Percentiles rank a stretch among this genome's conserved stretches.
Evolutionary conservation across 768 basidiomycete species (phyloP).

Genomic region (Pseudohyphozyma bogoriensis): DNA sequence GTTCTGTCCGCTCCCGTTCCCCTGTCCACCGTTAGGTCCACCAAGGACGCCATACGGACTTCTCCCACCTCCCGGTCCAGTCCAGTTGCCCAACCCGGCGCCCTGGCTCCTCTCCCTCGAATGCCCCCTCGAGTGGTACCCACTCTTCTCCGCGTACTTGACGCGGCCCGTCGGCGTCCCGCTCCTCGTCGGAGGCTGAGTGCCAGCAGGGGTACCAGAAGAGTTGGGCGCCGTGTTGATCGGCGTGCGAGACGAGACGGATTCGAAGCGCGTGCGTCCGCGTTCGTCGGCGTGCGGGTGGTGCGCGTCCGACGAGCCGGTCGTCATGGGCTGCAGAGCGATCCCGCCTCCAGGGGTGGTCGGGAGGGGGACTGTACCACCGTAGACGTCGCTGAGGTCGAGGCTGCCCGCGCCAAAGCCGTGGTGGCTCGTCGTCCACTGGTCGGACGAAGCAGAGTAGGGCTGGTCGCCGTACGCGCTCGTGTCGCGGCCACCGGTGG

Average conservation of each 20-base stretch:
- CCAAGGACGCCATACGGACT: slow-evolving; percentile 24
- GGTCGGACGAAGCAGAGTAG: background rate
- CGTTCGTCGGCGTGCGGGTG: slow-evolving; percentile 2
- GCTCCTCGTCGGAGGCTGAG: too few relatives aligned
- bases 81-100: slow-evolving; percentile 22
- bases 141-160: background rate
- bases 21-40: background rate
- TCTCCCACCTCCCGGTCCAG: slow-evolving; percentile 10
- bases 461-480: background rate
- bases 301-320: slow-evolving; percentile 17
- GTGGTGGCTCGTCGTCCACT: too few relatives aligned
- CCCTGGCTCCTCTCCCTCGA: background rate
- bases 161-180: too few relatives aligned
- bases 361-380: background rate
- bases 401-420: slow-evolving; percentile 1
- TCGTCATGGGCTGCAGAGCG: background rate
- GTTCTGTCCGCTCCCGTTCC: slow-evolving; percentile 3
- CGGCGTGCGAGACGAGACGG: too few relatives aligned
- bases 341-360: background rate
- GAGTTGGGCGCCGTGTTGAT: too few relatives aligned
- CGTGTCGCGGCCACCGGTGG: background rate
- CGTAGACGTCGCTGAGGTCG: slow-evolving; percentile 11
- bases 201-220: too few relatives aligned
- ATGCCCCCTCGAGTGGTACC: background rate
- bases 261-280: background rate